Percentiles rank a stretch among this genome's conserved stretches.
phyloP scores from a whole-genome alignment of 2,329 filamentous ascomycete species.

The Mariannaea sp. region DNA sequence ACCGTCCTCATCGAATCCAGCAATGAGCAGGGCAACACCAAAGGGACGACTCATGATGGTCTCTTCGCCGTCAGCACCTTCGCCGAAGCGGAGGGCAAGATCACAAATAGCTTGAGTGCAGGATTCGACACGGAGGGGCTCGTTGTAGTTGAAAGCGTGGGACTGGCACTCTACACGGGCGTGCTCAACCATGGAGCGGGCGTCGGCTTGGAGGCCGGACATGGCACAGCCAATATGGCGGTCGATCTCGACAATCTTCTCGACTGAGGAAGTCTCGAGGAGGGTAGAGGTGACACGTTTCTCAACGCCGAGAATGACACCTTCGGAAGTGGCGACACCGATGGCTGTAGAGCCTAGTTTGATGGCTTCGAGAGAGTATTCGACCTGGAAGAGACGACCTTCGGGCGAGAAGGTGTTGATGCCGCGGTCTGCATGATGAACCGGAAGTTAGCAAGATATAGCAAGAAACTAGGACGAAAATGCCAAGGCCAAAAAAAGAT shows the following conservation, averaged over 20 bases:
- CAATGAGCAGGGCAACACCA: slow-evolving; percentile 94
- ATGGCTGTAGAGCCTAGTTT: slow-evolving; percentile 99
- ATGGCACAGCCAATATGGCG: slow-evolving; percentile 98
- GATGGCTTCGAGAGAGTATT: slow-evolving; percentile 99
- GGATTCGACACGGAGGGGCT: slow-evolving; percentile 92
- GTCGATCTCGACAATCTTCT: slow-evolving; percentile 99
- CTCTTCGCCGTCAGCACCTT: slow-evolving; percentile 96
- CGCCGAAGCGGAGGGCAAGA: slow-evolving; percentile 91
- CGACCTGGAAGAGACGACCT: slow-evolving; percentile 99
- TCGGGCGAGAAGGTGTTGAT: slow-evolving; percentile 99
- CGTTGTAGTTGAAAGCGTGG: slow-evolving; percentile 97
- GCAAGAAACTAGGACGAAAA: not conserved
- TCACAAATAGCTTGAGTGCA: slow-evolving; percentile 99
- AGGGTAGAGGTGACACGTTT: slow-evolving; percentile 98
- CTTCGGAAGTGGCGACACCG: slow-evolving; percentile 92
- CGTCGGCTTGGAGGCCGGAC: slow-evolving; percentile 96
- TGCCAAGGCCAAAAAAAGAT: not conserved
- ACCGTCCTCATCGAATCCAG: slow-evolving; percentile 95
- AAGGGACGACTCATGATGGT: slow-evolving; percentile 98
- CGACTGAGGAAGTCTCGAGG: slow-evolving; percentile 95
- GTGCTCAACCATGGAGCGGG: slow-evolving; percentile 97
- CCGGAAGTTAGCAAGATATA: slow-evolving; percentile 25
- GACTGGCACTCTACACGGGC: slow-evolving; percentile 96
- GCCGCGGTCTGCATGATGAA: slow-evolving; percentile 74
- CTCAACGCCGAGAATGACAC: slow-evolving; percentile 95